Base-by-base conservation (phyloP, 257 asterid species). In the Plantago elongata region DNA sequence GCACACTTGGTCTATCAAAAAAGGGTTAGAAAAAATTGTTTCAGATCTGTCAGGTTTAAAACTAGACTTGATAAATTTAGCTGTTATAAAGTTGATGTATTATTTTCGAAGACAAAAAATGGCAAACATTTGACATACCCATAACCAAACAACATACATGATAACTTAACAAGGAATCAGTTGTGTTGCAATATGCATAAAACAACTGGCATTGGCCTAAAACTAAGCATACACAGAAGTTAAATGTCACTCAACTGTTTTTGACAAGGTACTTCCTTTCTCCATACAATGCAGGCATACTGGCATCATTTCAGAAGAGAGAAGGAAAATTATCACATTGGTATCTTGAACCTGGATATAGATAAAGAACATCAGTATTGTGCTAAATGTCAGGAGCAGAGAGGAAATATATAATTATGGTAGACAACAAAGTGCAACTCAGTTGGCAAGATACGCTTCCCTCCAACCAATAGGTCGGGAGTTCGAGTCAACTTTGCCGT, bases 271-370 rank as follows among this genome's bases (percentile, higher is more conserved):
- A 48, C 68, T 68, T 55, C 79, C 77, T 44, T 2, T 49, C 69
- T 77, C 77, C 74, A 77, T 70, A 2, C 72, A 16, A 18, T 46
- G 64, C 72, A 74, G 65, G 61, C 74, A 74, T 18, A 64, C 54
- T 5, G 83, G 83, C 69, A 77, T 63, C 7, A 74, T 63, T 65
- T 77, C 79, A n/a, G 72, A 62, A 8, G 54, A n/a, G 22, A 77
- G 83, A 22, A 77, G 72, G 64, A 63, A 67, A 56, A 29, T 13
- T 56, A 64, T 68, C 44, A 71, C 70, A 7, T 51, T 54, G 43
- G 70, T 45, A 67, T 70, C 72, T 56, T 62, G 70, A 37, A 50
- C 77, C 79, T 74, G 67, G 49, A 16, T 13, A 17, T 12, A 69
- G 57, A 45, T 54, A 61, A 65, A 64, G 18, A 48, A 42, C 57